Base-by-base conservation (phyloP, 805 yeast species). In the Candida qinlingensis region DNA sequence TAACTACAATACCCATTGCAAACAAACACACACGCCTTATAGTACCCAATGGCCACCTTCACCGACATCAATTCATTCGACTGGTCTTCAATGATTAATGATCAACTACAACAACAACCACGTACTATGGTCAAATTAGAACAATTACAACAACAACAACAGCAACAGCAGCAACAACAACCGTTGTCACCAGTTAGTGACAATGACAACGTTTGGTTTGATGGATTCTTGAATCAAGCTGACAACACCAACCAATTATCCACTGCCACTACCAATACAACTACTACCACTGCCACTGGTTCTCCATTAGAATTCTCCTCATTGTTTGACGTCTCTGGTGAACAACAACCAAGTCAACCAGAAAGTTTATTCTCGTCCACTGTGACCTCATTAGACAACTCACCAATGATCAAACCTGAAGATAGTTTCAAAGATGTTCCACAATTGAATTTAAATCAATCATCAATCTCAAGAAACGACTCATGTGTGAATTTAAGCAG, bases 381-480 rank as follows among this genome's bases (percentile, higher is more conserved):
- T 12, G 52, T 47, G 7, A 64, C 62, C n/a, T 52, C 58, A 5
- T 42, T 63, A 5, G 61, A 58, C 37, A 64, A 62, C 39, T 62
- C 67, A 1, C 68, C 68, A 25, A 42, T 63, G 49, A 52, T 64
- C 43, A 63, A 64, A 45, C 33, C 63, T 3, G 67, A 63, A 41
- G 63, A 58, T 1, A 25, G 36, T 19, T 46, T 39, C 9, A 25
- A 39, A 35, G 47, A 37, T 6, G 33, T 56, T 7, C 56, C 55
- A 12, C 46, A 41, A 27, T 40, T 58, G 42, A 48, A 48, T 11
- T 39, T 55, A 10, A 9, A 19, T 9, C 12, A 33, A 19, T 9
- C 42, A 31, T 19, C 39, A 9, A 31, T 54, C 19, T 43, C 48
- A 7, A 50, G 59, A 47, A 47, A 45, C 31, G 28, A 46, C 13